Percentiles rank a stretch among this genome's conserved stretches.
Conservation (phyloP, 768 basidiomycete species). For the Mycena filopes region DNA sequence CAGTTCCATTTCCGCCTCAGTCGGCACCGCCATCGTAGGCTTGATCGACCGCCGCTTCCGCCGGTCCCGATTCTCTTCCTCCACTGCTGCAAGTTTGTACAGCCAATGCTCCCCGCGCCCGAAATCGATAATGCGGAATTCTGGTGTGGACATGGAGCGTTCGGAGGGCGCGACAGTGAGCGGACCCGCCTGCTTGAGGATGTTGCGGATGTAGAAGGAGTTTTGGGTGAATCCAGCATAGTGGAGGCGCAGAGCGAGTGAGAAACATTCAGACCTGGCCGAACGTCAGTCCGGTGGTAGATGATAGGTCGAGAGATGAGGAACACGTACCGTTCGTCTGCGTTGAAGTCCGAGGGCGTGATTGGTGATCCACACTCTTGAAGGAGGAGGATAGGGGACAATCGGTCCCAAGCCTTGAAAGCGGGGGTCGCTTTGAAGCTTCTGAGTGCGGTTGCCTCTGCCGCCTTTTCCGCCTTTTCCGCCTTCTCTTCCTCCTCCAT, state of each 20-base stretch:
- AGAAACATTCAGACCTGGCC: constrained; percentile 31
- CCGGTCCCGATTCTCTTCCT: background rate
- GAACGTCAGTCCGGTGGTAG: background rate
- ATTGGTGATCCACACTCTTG: constrained; percentile 26
- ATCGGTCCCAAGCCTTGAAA: constrained; percentile 8
- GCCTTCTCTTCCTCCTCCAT: background rate
- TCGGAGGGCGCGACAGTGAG: constrained; percentile 41
- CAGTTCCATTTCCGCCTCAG: constrained; percentile 19
- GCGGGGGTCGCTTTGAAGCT: background rate
- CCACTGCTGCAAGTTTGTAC: background rate
- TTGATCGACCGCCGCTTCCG: background rate
- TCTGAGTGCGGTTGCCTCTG: background rate
- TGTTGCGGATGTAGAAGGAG: constrained; percentile 54
- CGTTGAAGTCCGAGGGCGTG: constrained; percentile 5
- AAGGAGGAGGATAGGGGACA: constrained; percentile 27
- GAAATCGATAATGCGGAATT: constrained; percentile 62
- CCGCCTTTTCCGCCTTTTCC: background rate
- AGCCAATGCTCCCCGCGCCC: constrained; percentile 44
- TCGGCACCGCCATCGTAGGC: constrained; percentile 18
- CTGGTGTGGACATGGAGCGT: constrained; percentile 42
- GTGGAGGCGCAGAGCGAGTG: constrained; percentile 55
- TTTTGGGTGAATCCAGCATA: constrained; percentile 48
- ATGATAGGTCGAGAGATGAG: background rate
- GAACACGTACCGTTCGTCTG: constrained; percentile 17
- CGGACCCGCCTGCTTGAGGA: constrained; percentile 53